These are phyloP conservation scores for Blastocrithidia nonstop DNA, from an alignment of 208 protist genomes.

Conservation along the genomic window DNA sequence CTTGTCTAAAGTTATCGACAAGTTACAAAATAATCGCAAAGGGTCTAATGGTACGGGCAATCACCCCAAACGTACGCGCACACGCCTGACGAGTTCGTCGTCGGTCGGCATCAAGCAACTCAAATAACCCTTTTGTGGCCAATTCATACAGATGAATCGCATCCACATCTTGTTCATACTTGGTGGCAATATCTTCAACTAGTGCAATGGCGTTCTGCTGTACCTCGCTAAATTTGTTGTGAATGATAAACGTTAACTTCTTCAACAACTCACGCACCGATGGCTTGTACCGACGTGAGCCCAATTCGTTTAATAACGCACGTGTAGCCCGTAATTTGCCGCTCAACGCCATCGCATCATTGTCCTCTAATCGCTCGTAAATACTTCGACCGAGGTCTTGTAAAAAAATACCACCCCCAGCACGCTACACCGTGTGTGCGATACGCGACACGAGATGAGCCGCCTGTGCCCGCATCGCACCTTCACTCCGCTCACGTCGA, in stretches of 20 bases:
- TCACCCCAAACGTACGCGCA: constrained; percentile 97
- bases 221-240: constrained; percentile 96
- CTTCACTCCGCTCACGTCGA: constrained; percentile 91
- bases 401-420: constrained; percentile 89
- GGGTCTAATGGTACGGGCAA: constrained; percentile 97
- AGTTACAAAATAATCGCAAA: constrained; percentile 98
- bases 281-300: constrained; percentile 92
- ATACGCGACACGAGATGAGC: constrained; percentile 94
- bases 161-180: constrained; percentile 66
- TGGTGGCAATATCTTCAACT: constrained; percentile 93
- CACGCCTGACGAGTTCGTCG: constrained; percentile 93
- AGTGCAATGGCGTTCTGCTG: constrained; percentile 97
- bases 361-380: constrained; percentile 96
- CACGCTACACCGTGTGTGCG: constrained; percentile 89
- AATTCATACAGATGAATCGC: constrained; percentile 92
- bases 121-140: constrained; percentile 97
- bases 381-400: constrained; percentile 92
- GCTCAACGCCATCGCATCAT: constrained; percentile 94
- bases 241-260: constrained; percentile 96
- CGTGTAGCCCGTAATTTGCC: constrained; percentile 94
- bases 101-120: constrained; percentile 97
- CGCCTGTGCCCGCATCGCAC: constrained; percentile 90
- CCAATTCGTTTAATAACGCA: constrained; percentile 94
- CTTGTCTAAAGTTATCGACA: constrained; percentile 97
- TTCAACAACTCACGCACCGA: constrained; percentile 95